Evolutionary conservation across 192 early-diverging fungal species (phyloP), one percentile per base, ranked within the genome.

Genomic region (Geosiphon pyriformis): DNA sequence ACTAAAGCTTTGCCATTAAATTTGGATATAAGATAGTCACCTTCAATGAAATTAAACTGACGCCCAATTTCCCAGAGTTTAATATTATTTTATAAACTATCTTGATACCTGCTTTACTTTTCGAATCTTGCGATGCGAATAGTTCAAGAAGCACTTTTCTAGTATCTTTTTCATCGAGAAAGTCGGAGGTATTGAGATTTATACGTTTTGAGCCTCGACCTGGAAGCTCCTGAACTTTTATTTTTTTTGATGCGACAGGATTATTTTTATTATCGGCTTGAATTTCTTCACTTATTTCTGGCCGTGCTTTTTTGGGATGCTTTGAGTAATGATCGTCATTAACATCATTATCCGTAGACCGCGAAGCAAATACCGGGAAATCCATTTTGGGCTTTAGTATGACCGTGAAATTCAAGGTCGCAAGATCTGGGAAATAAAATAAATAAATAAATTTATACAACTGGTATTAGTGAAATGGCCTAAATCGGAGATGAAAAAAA

Each of bases 1-100:
- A 51, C 1, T 12, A 20, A 26, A 50, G 4, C 20, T 62, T 31
- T 20, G 10, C 7, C 27, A 62, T 2, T 32, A 8, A 57, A 29
- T 18, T 10, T 49, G 15, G 26, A 25, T 49, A 10, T 25, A n/a
- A 18, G 7, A 54, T n/a, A 20, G 11, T 54, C 46, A 56, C 65
- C 54, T 57, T 67, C 12, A 67, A 57, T 48, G 65, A 67, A 27
- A 25, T 37, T 8, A 47, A 17, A 2, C 37, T 42, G 17, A 42
- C 33, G 4, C 60, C 60, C 22, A 61, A 25, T 3, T 61, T 22
- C 4, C 42, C 42, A 42, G 47, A 18, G 6, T 42, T 42, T 10
- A 15, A 42, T 10, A 42, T 42, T 42, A 42, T 15, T 10, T 42
- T 6, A 15, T 10, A 42, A 42, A 42, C 15, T 15, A 15, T 15